Evolutionary conservation across 441 rosid genomes (phyloP), one percentile per base, ranked within the genome.

Genomic region (Pelargonium myrrhifolium): DNA sequence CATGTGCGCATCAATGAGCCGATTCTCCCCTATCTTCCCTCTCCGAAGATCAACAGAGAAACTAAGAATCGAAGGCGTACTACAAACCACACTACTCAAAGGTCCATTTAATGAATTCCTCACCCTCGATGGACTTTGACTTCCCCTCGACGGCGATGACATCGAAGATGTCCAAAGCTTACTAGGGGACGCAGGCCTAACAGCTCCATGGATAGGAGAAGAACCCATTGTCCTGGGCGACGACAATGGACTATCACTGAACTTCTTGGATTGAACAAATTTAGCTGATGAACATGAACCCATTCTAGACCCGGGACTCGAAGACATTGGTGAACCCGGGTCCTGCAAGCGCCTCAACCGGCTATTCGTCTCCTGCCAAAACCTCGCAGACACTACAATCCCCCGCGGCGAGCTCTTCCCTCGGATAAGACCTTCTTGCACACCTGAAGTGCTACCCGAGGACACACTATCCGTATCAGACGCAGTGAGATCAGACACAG

Each of bases 361-460:
- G 75, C 80, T 84, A 68, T 88, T 88, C 61, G 90, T 88, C 75
- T 88, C 90, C 72, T 84, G 93, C 93, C 93, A 88, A 68, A 88
- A 88, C 75, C 74, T 84, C 0, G 90, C 85, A 64, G 90, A 88
- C 58, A 83, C 77, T 61, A 40, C 74, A 64, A 72, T 75, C 26
- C 81, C 82, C 26, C 78, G 76, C 40, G 85, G 72, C 68, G 71
- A 83, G 75, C 65, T 72, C 71, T 72, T 84, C 37, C 88, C 78
- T 64, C 53, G n/a, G 15, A 17, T 47, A 1, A 47, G 53, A 47
- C 53, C 53, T 47, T 42, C 49, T 12, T 42, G 37, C 37, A 31
- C 37, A 31, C 53, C 53, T 4, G 53, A 47, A 14, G 53, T 47
- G 53, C 85, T 83, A 65, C 87, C 85, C 62, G 90, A 84, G 12